Evolutionary conservation across 768 basidiomycete genomes (phyloP).

Genomic region (Obba rivulosa): DNA sequence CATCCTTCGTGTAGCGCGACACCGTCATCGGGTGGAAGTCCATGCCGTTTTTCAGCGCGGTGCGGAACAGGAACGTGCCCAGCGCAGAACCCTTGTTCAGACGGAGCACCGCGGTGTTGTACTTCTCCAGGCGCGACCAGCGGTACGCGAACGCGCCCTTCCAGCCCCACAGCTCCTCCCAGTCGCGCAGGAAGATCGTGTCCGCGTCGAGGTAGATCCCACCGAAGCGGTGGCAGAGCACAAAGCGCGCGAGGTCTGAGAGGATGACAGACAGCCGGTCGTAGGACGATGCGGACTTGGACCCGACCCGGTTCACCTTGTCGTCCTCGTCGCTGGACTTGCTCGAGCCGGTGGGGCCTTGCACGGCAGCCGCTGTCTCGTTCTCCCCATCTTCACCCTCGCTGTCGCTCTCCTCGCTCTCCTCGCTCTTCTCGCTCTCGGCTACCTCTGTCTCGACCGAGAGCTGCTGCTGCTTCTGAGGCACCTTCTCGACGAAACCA

Average conservation of each 20-base stretch:
- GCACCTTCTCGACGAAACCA: constrained; percentile 68
- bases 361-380: constrained; percentile 11
- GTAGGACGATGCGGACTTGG: constrained; percentile 81
- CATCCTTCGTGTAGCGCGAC: constrained; percentile 85
- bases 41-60: constrained; percentile 86
- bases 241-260: constrained; percentile 95
- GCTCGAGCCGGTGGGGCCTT: constrained; percentile 10
- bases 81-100: constrained; percentile 91
- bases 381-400: constrained; percentile 10
- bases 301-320: constrained; percentile 79
- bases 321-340: constrained; percentile 36
- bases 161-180: constrained; percentile 99
- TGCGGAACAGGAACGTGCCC: constrained; percentile 90
- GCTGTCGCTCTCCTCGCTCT: constrained; percentile 39
- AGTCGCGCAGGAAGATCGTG: constrained; percentile 91
- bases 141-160: constrained; percentile 95
- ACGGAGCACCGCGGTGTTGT: constrained; percentile 94
- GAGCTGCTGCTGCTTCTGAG: constrained; percentile 35
- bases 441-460: constrained; percentile 17
- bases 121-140: constrained; percentile 89
- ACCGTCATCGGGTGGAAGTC: constrained; percentile 99
- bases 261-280: constrained; percentile 90
- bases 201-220: constrained; percentile 97
- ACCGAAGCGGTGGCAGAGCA: constrained; percentile 94
- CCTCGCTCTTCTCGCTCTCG: constrained; percentile 17